Percentiles rank a stretch among this genome's conserved stretches.
Evolutionary conservation across 768 basidiomycete species (phyloP).

Genomic region (Russula emetica): DNA sequence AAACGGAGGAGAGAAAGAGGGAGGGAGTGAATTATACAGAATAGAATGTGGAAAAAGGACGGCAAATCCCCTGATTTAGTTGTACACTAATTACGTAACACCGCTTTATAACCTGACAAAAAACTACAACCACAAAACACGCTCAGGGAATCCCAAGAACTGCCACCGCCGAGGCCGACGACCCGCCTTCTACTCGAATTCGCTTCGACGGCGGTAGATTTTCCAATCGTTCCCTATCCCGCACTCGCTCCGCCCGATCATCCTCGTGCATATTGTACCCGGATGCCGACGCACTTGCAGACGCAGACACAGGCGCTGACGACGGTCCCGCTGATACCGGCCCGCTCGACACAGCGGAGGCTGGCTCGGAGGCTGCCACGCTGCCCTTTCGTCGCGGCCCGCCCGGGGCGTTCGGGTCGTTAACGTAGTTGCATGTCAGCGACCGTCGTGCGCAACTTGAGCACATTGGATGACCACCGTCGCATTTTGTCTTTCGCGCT

Average conservation of each 20-base stretch:
- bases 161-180: slow-evolving; percentile 23
- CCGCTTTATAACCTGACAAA: slow-evolving; percentile 2
- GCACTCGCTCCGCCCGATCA: slow-evolving; percentile 16
- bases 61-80: slow-evolving; percentile 17
- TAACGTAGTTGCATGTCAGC: slow-evolving; percentile 76
- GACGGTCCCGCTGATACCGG: slow-evolving; percentile 29
- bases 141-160: slow-evolving; percentile 25
- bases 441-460: slow-evolving; percentile 76
- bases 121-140: too few relatives aligned
- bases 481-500: slow-evolving; percentile 89
- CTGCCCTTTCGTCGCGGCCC: slow-evolving; percentile 29
- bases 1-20: not conserved
- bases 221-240: slow-evolving; percentile 17
- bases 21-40: not conserved
- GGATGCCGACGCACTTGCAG: slow-evolving; percentile 16
- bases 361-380: slow-evolving; percentile 22
- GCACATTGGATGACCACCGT: slow-evolving; percentile 81
- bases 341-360: slow-evolving; percentile 32
- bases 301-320: slow-evolving; percentile 25
- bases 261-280: slow-evolving; percentile 27
- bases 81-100: slow-evolving; percentile 21
- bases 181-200: slow-evolving; percentile 27
- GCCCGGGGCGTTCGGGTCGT: slow-evolving; percentile 44
- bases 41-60: slow-evolving; percentile 6
- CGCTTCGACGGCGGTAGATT: slow-evolving; percentile 25